phyloP scores from a whole-genome alignment of 2,329 filamentous ascomycete genomes.

The Simplicillium aogashimaense region DNA sequence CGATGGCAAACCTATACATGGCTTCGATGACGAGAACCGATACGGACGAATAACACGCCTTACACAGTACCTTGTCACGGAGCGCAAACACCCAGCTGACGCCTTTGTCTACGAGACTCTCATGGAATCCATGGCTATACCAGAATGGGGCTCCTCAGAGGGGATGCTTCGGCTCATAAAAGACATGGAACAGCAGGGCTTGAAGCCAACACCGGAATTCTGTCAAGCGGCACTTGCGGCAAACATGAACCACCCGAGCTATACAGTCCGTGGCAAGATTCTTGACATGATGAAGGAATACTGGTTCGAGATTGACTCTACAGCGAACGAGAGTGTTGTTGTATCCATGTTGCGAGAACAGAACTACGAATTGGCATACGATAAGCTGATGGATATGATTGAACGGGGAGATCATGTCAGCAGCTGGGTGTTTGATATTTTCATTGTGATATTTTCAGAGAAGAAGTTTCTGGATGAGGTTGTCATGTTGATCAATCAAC shows the following conservation, averaged over 20 bases:
- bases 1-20: neutral
- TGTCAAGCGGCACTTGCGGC: conserved; percentile 65
- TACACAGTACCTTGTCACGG: conserved; percentile 38
- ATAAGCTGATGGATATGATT: conserved; percentile 58
- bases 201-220: conserved; percentile 54
- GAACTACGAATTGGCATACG: conserved; percentile 72
- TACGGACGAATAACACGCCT: neutral
- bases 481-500: conserved; percentile 21
- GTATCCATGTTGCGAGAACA: conserved; percentile 70
- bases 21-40: neutral
- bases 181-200: conserved; percentile 56
- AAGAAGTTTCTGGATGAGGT: conserved; percentile 70
- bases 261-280: conserved; percentile 61
- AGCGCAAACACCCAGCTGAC: conserved; percentile 45
- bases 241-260: conserved; percentile 78
- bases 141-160: conserved; percentile 56
- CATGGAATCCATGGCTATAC: conserved; percentile 56
- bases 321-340: conserved; percentile 57
- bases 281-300: conserved; percentile 63
- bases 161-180: conserved; percentile 54
- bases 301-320: conserved; percentile 46
- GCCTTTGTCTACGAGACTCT: conserved; percentile 61
- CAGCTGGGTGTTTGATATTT: conserved; percentile 69
- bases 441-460: conserved; percentile 64
- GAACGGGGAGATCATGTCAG: conserved; percentile 44